These are phyloP conservation scores for Periconia macrospinosa DNA, from an alignment of 2,329 filamentous ascomycete species.

Conservation along the genomic window DNA sequence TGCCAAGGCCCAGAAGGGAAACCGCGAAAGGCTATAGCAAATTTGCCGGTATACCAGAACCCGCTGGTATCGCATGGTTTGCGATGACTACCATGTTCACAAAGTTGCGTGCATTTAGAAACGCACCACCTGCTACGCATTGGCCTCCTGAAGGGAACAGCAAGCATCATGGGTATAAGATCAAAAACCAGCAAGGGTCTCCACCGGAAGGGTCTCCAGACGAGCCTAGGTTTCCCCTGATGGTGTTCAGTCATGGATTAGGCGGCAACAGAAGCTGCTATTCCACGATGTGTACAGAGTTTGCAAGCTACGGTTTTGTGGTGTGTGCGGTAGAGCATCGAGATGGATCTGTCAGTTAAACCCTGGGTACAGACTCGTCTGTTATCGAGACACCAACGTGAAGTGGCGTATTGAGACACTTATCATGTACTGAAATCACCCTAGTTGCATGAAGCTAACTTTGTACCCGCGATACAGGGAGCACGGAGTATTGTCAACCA, in stretches of 20 bases:
- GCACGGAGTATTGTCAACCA: slow-evolving; percentile 65
- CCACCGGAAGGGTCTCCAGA: slow-evolving; percentile 36
- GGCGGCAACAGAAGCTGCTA: slow-evolving; percentile 66
- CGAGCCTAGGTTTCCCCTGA: slow-evolving; percentile 59
- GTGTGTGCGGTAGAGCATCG: slow-evolving; percentile 67
- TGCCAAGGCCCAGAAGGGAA: slow-evolving; percentile 59
- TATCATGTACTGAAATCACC: too few species aligned
- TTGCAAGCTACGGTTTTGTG: slow-evolving; percentile 67
- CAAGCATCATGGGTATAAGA: slow-evolving; percentile 41
- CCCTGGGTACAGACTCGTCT: too few species aligned
- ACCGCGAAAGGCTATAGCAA: slow-evolving; percentile 65
- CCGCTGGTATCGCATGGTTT: slow-evolving; percentile 56
- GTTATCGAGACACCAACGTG: too few species aligned
- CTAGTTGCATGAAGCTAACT: too few species aligned
- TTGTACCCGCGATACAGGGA: too few species aligned
- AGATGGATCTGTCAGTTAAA: slow-evolving; percentile 66
- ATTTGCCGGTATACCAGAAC: slow-evolving; percentile 57
- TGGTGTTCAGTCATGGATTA: slow-evolving; percentile 69
- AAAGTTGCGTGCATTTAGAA: slow-evolving; percentile 66
- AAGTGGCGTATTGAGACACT: too few species aligned
- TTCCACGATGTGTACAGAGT: slow-evolving; percentile 65
- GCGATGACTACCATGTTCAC: slow-evolving; percentile 64
- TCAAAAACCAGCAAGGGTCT: slow-evolving; percentile 46
- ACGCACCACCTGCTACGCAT: slow-evolving; percentile 59
- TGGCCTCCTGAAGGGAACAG: slow-evolving; percentile 53